Conservation (phyloP, 164 flowering plant species). For the Dillenia suffruticosa region DNA sequence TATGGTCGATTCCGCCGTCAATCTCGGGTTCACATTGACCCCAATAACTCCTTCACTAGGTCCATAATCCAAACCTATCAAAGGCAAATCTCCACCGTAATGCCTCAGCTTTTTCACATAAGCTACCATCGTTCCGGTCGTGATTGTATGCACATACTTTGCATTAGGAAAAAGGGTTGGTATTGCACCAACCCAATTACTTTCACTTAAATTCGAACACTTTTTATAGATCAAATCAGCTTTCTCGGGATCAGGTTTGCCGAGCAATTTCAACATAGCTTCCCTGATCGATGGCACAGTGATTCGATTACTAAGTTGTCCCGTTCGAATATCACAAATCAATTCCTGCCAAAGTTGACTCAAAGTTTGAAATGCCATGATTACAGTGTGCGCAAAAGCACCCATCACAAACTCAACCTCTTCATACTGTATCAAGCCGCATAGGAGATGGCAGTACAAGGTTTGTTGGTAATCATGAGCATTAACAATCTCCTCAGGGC, state of each 20-base stretch:
- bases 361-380: slow-evolving; percentile 70
- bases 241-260: slow-evolving; percentile 57
- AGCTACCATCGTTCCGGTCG: slow-evolving; percentile 98
- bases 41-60: slow-evolving; percentile 98
- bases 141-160: slow-evolving; percentile 80
- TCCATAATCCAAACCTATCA: slow-evolving; percentile 82
- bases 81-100: slow-evolving; percentile 75
- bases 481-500: slow-evolving; percentile 92
- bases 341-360: slow-evolving; percentile 85
- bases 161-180: slow-evolving; percentile 82
- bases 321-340: slow-evolving; percentile 53
- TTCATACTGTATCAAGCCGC: slow-evolving; percentile 64
- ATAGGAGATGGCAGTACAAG: slow-evolving; percentile 85
- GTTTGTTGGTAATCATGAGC: slow-evolving; percentile 79
- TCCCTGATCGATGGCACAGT: slow-evolving; percentile 56
- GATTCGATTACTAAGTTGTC: slow-evolving; percentile 44
- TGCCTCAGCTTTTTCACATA: slow-evolving; percentile 81
- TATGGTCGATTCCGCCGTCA: slow-evolving; percentile 68
- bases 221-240: slow-evolving; percentile 53
- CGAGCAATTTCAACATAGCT: slow-evolving; percentile 66
- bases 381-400: slow-evolving; percentile 79
- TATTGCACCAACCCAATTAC: slow-evolving; percentile 82
- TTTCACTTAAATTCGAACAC: slow-evolving; percentile 38
- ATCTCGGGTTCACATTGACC: slow-evolving; percentile 74
- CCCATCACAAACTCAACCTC: slow-evolving; percentile 68